A percentile compares a stretch with the other conserved stretches of the same genome.
These are phyloP conservation scores for Serendipita sp. DNA, from an alignment of 768 basidiomycete genomes.

Conservation along the genomic window DNA sequence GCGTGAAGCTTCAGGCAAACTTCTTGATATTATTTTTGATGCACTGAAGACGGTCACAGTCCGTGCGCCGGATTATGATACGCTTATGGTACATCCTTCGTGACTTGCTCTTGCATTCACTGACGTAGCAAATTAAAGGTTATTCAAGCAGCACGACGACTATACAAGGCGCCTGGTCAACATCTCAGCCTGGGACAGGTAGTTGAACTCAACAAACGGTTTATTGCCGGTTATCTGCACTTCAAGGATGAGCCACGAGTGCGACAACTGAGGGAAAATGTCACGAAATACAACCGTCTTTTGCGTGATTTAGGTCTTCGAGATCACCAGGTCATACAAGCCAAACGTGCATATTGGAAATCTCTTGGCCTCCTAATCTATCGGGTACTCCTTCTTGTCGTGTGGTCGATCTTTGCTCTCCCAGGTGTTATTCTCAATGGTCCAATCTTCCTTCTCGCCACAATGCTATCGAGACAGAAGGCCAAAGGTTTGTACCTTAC, in stretches of 20 bases:
- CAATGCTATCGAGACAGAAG: conserved; percentile 72
- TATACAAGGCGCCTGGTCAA: conserved; percentile 91
- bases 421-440: conserved; percentile 86
- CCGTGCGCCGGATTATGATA: conserved; percentile 92
- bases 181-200: conserved; percentile 90
- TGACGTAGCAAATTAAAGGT: conserved; percentile 35
- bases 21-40: conserved; percentile 85
- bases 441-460: conserved; percentile 85
- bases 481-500: conserved; percentile 60
- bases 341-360: conserved; percentile 75
- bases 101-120: neutral
- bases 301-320: conserved; percentile 80
- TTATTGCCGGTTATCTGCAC: conserved; percentile 82
- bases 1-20: conserved; percentile 74
- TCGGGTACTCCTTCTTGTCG: conserved; percentile 54
- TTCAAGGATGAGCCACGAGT: conserved; percentile 89
- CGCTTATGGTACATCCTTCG: conserved; percentile 68
- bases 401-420: conserved; percentile 74
- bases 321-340: conserved; percentile 89
- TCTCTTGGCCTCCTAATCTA: conserved; percentile 71
- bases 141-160: conserved; percentile 83
- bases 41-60: conserved; percentile 91
- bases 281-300: conserved; percentile 78
- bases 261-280: conserved; percentile 59
- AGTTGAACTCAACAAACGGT: conserved; percentile 82